phyloP scores from a whole-genome alignment of 306 rosid genomes.

The Canavalia ensiformis region DNA sequence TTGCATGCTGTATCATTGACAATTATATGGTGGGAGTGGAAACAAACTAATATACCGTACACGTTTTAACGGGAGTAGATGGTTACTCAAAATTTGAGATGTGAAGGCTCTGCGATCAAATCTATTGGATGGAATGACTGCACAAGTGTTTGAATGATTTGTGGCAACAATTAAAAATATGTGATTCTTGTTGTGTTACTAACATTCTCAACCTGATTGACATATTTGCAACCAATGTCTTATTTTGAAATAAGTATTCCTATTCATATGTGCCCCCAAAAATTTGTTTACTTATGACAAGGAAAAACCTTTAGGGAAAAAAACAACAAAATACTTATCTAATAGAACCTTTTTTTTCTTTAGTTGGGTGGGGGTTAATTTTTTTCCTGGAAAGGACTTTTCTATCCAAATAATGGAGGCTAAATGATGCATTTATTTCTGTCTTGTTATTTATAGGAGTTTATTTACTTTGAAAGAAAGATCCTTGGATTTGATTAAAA shows the following conservation, averaged over 20 bases:
- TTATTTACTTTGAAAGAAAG: too few relatives aligned
- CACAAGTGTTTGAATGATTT: background rate
- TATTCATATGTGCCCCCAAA: background rate
- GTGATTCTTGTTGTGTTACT: background rate
- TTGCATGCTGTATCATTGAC: background rate
- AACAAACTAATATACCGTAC: background rate
- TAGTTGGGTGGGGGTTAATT: background rate
- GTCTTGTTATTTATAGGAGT: too few relatives aligned
- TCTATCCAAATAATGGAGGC: slow-evolving; percentile 4
- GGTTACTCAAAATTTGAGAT: background rate
- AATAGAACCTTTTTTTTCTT: too few relatives aligned
- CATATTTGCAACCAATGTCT: slow-evolving; percentile 12
- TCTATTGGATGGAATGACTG: background rate
- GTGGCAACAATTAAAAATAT: background rate
- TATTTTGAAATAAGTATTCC: background rate
- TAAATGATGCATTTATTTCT: background rate
- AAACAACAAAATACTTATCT: too few relatives aligned
- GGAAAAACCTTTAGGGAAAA: background rate
- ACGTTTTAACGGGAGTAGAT: background rate
- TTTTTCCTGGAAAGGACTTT: background rate
- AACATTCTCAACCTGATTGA: background rate
- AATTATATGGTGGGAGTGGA: background rate
- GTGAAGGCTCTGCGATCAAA: background rate
- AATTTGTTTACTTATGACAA: background rate
- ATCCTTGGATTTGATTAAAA: too few relatives aligned